Percentiles rank a stretch among this genome's conserved stretches.
These are phyloP conservation scores for barrel medic (Medicago truncatula) DNA, from an alignment of 306 rosid genomes.

Conservation along the genomic window MtrunA17r5.0-ANR NC_053043.1:37015001-37015500, in stretches of 20 bases:
- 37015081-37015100: constrained; percentile 93
- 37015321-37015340: constrained; percentile 44
- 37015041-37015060: constrained; percentile 87
- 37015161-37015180: constrained; percentile 77
- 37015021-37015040: constrained; percentile 88
- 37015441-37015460: constrained; percentile 23
- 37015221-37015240: constrained; percentile 91
- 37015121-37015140: constrained; percentile 89
- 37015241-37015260: constrained; percentile 86
- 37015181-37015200: constrained; percentile 95
- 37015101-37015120: constrained; percentile 87
- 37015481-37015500: constrained; percentile 22
- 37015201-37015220: constrained; percentile 84
- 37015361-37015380: constrained; percentile 39
- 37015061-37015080: constrained; percentile 86
- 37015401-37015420: constrained; percentile 45
- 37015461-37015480: constrained; percentile 27
- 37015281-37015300: constrained; percentile 72
- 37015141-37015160: constrained; percentile 68
- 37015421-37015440: constrained; percentile 20
- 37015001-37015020: constrained; percentile 92
- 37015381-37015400: constrained; percentile 23
- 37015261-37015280: constrained; percentile 81
- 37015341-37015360: constrained; percentile 33
- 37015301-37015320: constrained; percentile 78